A percentile compares a stretch with the other conserved stretches of the same genome.
phyloP scores from a whole-genome alignment of 2,329 filamentous ascomycete genomes.

The Colletotrichum endophyticum region DNA sequence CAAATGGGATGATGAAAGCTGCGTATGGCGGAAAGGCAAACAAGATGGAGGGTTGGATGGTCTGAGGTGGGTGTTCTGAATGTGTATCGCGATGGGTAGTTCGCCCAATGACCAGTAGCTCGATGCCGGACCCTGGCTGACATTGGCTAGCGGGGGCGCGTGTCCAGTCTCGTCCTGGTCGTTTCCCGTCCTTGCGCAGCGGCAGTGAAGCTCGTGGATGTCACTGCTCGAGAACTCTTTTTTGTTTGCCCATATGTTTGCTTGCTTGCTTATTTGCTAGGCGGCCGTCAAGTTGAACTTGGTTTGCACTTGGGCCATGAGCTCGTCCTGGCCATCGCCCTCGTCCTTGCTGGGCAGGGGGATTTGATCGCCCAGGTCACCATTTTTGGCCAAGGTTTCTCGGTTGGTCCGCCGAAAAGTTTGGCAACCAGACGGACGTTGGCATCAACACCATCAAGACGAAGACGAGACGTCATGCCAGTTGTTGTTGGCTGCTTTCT shows the following conservation, averaged over 20 bases:
- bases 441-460: background rate
- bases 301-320: slow-evolving; percentile 4
- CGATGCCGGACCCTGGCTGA: background rate
- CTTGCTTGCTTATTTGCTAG: background rate
- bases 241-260: background rate
- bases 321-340: background rate
- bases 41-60: background rate
- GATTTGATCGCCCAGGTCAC: background rate
- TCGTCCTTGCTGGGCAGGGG: background rate
- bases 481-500: background rate
- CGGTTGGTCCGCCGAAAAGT: slow-evolving; percentile 8
- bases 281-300: background rate
- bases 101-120: background rate
- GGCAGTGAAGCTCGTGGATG: background rate
- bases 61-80: background rate
- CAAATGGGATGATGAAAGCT: slow-evolving; percentile 1
- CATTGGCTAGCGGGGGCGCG: background rate
- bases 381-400: slow-evolving; percentile 2
- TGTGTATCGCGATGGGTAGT: background rate
- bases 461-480: background rate
- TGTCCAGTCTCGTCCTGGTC: background rate
- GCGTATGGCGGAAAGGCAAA: slow-evolving; percentile 7
- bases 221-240: background rate
- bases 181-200: background rate
- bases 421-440: background rate